phyloP scores from a whole-genome alignment of 2,329 filamentous ascomycete species.

The Helicocarpus griseus region DNA sequence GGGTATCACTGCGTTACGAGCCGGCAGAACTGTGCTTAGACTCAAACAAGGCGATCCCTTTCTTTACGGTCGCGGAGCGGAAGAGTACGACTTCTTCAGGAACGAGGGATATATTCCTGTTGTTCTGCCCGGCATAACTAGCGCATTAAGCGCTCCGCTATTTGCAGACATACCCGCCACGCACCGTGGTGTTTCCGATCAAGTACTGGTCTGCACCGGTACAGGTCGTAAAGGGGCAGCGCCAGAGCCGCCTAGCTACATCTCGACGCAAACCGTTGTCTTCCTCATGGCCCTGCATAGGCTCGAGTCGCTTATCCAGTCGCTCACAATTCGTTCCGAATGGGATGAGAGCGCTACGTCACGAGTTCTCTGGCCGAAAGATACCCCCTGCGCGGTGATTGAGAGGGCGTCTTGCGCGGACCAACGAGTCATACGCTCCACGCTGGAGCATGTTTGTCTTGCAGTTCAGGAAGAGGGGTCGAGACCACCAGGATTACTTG shows the following conservation, averaged over 20 bases:
- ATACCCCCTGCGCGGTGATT: slow-evolving; percentile 84
- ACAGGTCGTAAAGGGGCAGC: slow-evolving; percentile 83
- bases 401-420: slow-evolving; percentile 91
- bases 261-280: slow-evolving; percentile 69
- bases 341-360: slow-evolving; percentile 20
- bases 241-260: slow-evolving; percentile 70
- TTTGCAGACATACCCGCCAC: slow-evolving; percentile 84
- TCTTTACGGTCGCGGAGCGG: slow-evolving; percentile 87
- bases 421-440: slow-evolving; percentile 84
- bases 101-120: slow-evolving; percentile 56
- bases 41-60: slow-evolving; percentile 97
- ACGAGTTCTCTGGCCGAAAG: slow-evolving; percentile 51
- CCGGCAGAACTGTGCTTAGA: slow-evolving; percentile 72
- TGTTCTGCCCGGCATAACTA: slow-evolving; percentile 85
- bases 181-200: slow-evolving; percentile 80
- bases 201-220: slow-evolving; percentile 91
- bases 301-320: slow-evolving; percentile 61
- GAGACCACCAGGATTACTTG: slow-evolving; percentile 76
- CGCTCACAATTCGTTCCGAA: slow-evolving; percentile 44
- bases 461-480: slow-evolving; percentile 86
- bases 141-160: slow-evolving; percentile 73
- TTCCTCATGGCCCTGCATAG: slow-evolving; percentile 94
- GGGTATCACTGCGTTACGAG: slow-evolving; percentile 58
- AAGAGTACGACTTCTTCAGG: slow-evolving; percentile 81
- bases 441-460: slow-evolving; percentile 63